Evolutionary conservation across 345 rosid species (phyloP), one percentile per base, ranked within the genome.

Genomic region (Murraya koenigii): DNA sequence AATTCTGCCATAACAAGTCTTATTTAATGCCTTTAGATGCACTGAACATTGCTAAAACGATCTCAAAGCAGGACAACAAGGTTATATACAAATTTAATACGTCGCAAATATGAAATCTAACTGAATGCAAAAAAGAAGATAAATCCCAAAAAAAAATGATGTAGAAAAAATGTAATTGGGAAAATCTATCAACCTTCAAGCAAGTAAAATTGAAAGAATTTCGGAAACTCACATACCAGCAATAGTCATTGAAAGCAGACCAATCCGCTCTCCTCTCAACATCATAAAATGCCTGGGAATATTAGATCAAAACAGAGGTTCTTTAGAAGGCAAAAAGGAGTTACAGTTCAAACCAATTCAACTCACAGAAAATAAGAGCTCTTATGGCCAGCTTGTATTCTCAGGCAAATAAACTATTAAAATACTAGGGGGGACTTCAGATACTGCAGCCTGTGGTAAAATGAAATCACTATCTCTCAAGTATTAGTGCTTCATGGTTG

Each of bases 221-320:
- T 49, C 60, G 47, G 49, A 67, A 72, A 80, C 70, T 71, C 66
- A 35, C 82, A 81, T 89, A 94, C 98, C 94, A 76, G 86, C 97
- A 93, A 82, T 93, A 91, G 17, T 84, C 90, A 85, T 86, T 80
- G 47, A 90, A 90, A 32, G 69, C 83, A n/a, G 82, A 84, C 94
- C 95, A 95, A 78, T 95, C 94, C 65, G 84, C 95, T 78, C 84
- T 86, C 58, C 68, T 82, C 86, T 93, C 97, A 14, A 93, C 92
- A 83, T 88, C 87, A 84, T 79, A 80, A 82, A 89, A 90, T 14
- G 72, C 87, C 97, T 92, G 68, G 47, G 83, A 76, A 74, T 60
- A 56, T n/a, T 22, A 69, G 28, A 22, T 72, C 10, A 52, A 61
- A 67, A n/a, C 58, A 7, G 59, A 32, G 19, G 0, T 13, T 13